Conservation (phyloP, 2,329 filamentous ascomycete genomes). For the Aspergillus transmontanensis region DNA sequence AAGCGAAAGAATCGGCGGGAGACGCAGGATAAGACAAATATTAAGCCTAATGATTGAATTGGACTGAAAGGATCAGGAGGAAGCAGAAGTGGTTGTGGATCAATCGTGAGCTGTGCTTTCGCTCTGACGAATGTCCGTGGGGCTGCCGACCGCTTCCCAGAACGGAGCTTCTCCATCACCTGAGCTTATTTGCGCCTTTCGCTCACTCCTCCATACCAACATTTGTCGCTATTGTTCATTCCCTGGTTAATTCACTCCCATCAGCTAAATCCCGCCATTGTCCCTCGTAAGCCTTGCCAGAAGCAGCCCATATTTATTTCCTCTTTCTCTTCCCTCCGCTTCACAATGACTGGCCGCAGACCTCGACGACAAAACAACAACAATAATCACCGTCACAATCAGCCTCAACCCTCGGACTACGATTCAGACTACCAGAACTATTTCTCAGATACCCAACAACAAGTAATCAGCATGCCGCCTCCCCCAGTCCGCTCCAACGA, state of each 20-base stretch:
- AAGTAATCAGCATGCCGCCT: constrained; percentile 40
- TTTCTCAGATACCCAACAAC: constrained; percentile 38
- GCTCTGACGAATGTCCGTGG: not conserved
- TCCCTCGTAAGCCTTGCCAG: constrained; percentile 2
- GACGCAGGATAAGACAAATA: not conserved
- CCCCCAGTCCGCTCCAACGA: constrained; percentile 68
- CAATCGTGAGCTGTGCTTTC: not conserved
- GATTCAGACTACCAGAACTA: constrained; percentile 65
- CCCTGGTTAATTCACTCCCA: not conserved
- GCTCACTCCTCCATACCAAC: constrained; percentile 5
- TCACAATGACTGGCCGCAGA: constrained; percentile 36
- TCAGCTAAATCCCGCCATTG: not conserved
- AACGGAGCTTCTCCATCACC: constrained; percentile 13
- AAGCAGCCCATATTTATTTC: not conserved
- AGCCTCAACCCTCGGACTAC: constrained; percentile 55
- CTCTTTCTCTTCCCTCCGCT: not conserved
- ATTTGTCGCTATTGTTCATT: constrained; percentile 6
- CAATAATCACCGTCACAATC: constrained; percentile 23
- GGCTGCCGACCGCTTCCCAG: constrained; percentile 21
- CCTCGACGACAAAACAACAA: constrained; percentile 34
- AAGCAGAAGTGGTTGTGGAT: not conserved
- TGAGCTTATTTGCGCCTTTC: constrained; percentile 9
- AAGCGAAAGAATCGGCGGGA: not conserved
- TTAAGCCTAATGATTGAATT: not conserved
- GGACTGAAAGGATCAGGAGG: not conserved